These are phyloP conservation scores for Tylopilus felleus DNA, from an alignment of 768 basidiomycete genomes.

Conservation along the genomic window DNA sequence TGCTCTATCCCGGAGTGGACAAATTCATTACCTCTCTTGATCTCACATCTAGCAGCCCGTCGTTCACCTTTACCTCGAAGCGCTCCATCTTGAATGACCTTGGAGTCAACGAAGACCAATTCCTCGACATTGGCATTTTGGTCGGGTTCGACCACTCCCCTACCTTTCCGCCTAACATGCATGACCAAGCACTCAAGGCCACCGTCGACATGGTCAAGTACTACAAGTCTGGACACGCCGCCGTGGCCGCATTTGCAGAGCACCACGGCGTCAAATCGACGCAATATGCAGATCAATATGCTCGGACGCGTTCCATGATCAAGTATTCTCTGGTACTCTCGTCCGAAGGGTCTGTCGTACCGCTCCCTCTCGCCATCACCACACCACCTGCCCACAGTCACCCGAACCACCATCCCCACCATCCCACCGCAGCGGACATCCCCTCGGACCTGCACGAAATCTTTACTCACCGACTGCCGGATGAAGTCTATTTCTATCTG, in stretches of 20 bases:
- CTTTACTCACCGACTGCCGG: slow-evolving; percentile 90
- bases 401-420: slow-evolving; percentile 56
- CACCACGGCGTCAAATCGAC: slow-evolving; percentile 79
- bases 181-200: slow-evolving; percentile 78
- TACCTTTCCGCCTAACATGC: slow-evolving; percentile 77
- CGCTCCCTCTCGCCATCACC: slow-evolving; percentile 70
- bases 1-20: slow-evolving; percentile 86
- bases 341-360: slow-evolving; percentile 78
- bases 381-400: slow-evolving; percentile 47
- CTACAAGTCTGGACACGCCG: slow-evolving; percentile 85
- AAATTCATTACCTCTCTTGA: slow-evolving; percentile 89
- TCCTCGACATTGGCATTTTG: slow-evolving; percentile 90
- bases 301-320: slow-evolving; percentile 86
- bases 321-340: slow-evolving; percentile 88
- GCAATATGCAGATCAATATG: slow-evolving; percentile 82
- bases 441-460: slow-evolving; percentile 91
- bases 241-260: slow-evolving; percentile 72
- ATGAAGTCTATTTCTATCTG: slow-evolving; percentile 95
- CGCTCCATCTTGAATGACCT: slow-evolving; percentile 64
- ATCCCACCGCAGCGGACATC: slow-evolving; percentile 82
- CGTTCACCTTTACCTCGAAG: slow-evolving; percentile 86
- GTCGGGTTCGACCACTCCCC: slow-evolving; percentile 83
- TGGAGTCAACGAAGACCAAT: slow-evolving; percentile 78
- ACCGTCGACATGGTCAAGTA: slow-evolving; percentile 91
- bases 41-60: slow-evolving; percentile 59